Conservation (phyloP, 148 eudicot species). For the Camellia granthamiana region DNA sequence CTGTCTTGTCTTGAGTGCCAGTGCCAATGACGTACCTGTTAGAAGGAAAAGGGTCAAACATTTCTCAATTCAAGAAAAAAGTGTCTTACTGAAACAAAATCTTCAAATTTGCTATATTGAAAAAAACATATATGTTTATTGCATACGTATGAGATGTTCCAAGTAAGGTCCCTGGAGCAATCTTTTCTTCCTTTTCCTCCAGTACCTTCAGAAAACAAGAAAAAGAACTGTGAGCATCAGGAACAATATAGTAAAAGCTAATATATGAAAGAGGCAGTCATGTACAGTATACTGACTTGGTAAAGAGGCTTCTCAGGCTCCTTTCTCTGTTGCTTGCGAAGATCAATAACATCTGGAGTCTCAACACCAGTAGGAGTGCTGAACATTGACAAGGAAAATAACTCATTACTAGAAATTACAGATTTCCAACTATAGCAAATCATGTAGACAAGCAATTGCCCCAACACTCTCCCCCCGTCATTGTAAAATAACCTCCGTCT, state of each 20-base stretch:
- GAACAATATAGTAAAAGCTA: background rate
- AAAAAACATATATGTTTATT: background rate
- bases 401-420: background rate
- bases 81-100: background rate
- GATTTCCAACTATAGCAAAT: background rate
- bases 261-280: background rate
- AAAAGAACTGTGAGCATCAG: conserved; percentile 4
- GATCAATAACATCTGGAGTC: conserved; percentile 98
- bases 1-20: conserved; percentile 77
- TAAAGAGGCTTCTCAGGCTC: conserved; percentile 86
- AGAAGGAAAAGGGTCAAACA: background rate
- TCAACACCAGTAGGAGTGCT: conserved; percentile 99
- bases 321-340: conserved; percentile 92
- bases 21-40: conserved; percentile 67
- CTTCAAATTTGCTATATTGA: no score
- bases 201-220: conserved; percentile 50
- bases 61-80: background rate
- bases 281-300: conserved; percentile 13
- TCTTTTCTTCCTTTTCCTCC: conserved; percentile 82
- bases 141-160: conserved; percentile 83
- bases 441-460: background rate
- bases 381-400: conserved; percentile 19
- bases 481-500: conserved; percentile 15
- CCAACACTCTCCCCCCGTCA: conserved; percentile 28
- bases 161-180: conserved; percentile 81